Evolutionary conservation across 2,329 filamentous ascomycete genomes (phyloP).

Genomic region (Domatiomyces catenatus): DNA sequence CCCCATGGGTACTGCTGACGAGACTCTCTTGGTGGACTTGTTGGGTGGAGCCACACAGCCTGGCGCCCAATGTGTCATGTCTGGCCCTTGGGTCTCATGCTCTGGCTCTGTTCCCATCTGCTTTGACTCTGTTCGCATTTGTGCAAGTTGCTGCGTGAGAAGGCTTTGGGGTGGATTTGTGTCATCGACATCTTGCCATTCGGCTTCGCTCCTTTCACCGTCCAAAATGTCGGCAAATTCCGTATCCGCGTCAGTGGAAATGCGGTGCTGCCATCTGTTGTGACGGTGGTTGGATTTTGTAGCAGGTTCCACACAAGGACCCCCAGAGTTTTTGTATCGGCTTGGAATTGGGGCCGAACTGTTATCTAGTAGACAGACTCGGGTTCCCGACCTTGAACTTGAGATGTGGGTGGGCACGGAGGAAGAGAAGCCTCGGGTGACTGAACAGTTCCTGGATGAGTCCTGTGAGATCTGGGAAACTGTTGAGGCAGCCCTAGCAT

Average conservation of each 20-base stretch:
- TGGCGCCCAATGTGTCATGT: no score
- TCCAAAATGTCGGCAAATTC: slow-evolving; percentile 12
- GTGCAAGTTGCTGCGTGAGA: neutral
- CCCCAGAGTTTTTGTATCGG: slow-evolving; percentile 5
- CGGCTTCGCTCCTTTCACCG: slow-evolving; percentile 9
- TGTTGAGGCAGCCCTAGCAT: slow-evolving; percentile 7
- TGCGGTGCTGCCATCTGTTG: slow-evolving; percentile 8
- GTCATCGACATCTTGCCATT: slow-evolving; percentile 10
- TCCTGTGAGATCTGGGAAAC: neutral
- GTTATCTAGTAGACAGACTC: slow-evolving; percentile 2
- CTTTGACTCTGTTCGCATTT: neutral
- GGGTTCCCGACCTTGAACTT: slow-evolving; percentile 2
- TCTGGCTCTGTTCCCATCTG: neutral
- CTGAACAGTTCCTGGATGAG: slow-evolving; percentile 2
- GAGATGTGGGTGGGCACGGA: slow-evolving; percentile 1
- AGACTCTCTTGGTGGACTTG: no score
- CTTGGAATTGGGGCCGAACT: neutral
- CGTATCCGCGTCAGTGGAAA: slow-evolving; percentile 4
- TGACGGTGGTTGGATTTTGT: slow-evolving; percentile 2
- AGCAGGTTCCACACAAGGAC: slow-evolving; percentile 7
- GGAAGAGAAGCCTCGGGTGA: neutral
- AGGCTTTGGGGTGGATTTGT: neutral
- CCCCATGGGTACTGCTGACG: no score
- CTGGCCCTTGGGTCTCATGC: neutral
- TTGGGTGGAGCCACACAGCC: no score